Percentiles rank a stretch among this genome's conserved stretches.
These are phyloP conservation scores for Paraconiothyrium brasiliense DNA, from an alignment of 2,329 filamentous ascomycete species.

Conservation along the genomic window DNA sequence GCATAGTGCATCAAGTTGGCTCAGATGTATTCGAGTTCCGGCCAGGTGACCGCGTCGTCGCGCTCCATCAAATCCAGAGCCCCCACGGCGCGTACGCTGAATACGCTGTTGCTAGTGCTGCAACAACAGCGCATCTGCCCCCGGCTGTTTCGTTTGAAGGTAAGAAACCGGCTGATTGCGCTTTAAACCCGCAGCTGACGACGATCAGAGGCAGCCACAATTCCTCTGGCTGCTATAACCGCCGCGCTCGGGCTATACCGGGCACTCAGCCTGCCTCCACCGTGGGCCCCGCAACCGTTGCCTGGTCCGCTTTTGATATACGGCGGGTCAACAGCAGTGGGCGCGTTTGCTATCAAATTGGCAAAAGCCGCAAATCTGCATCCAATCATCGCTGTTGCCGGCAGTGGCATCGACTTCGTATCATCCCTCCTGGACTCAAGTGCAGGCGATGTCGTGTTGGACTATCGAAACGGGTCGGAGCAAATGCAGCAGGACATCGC, in stretches of 20 bases:
- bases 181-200: too few relatives aligned
- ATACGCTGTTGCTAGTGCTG: slow-evolving; percentile 61
- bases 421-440: slow-evolving; percentile 42
- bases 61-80: slow-evolving; percentile 61
- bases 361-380: slow-evolving; percentile 46
- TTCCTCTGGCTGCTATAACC: slow-evolving; percentile 55
- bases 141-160: too few relatives aligned
- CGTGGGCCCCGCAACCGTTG: slow-evolving; percentile 35
- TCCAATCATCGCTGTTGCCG: slow-evolving; percentile 49
- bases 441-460: slow-evolving; percentile 45
- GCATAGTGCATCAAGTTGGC: slow-evolving; percentile 62
- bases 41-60: slow-evolving; percentile 64
- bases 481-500: slow-evolving; percentile 33
- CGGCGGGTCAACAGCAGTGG: slow-evolving; percentile 48
- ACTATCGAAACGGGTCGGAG: slow-evolving; percentile 63
- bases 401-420: slow-evolving; percentile 41
- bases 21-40: slow-evolving; percentile 64
- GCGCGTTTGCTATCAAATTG: slow-evolving; percentile 48
- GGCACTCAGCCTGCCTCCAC: slow-evolving; percentile 49
- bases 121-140: too few relatives aligned
- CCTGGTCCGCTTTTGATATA: slow-evolving; percentile 44
- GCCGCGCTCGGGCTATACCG: slow-evolving; percentile 52
- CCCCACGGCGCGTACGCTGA: slow-evolving; percentile 65
- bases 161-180: too few relatives aligned
- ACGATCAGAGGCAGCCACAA: slow-evolving; percentile 48